Evolutionary conservation across 352 stramenopile genomes (phyloP), one percentile per base, ranked within the genome.

Genomic region (Aphanomyces euteiches): DNA sequence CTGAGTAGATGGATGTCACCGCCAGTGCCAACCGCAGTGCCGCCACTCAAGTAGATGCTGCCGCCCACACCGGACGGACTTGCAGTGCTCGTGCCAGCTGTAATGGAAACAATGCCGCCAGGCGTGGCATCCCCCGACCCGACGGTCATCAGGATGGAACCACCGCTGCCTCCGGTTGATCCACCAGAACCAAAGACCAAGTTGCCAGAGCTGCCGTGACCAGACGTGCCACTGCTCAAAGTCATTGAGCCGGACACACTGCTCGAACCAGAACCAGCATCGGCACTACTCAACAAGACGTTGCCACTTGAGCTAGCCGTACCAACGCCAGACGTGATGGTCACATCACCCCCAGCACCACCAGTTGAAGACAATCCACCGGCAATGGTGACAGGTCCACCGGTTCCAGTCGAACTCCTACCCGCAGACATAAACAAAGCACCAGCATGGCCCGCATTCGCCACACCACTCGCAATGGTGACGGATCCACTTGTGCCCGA

Each of bases 71-170:
- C 19, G 36, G 19, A 19, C n/a, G 19, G 36, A 21, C 21, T 41
- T 28, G n/a, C 19, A 12, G 60, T 68, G 17, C 37, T 36, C 45
- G 67, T 60, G 36, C 76, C 74, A n/a, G 68, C 74, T 36, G 21
- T 73, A 48, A 80, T 57, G 15, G 57, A 50, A 48, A 78, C 43
- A 21, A 56, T 69, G 17, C 78, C 78, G 58, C 75, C 79, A 40
- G 66, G 66, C 21, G 73, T 70, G 66, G 54, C 57, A 8, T 57
- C 50, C n/a, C 72, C 70, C 54, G 68, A 69, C 41, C 70, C 66
- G 50, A 61, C 69, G 34, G 69, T 74, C 66, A 54, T 63, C 19
- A 56, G 72, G 40, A 41, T 74, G 73, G 63, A 80, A 73, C 59
- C 76, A 58, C 72, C 74, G 28, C 66, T 57, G 47, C 74, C 45